These are phyloP conservation scores for Colletotrichum sp. DNA, from an alignment of 2,329 filamentous ascomycete species.

Conservation along the genomic window DNA sequence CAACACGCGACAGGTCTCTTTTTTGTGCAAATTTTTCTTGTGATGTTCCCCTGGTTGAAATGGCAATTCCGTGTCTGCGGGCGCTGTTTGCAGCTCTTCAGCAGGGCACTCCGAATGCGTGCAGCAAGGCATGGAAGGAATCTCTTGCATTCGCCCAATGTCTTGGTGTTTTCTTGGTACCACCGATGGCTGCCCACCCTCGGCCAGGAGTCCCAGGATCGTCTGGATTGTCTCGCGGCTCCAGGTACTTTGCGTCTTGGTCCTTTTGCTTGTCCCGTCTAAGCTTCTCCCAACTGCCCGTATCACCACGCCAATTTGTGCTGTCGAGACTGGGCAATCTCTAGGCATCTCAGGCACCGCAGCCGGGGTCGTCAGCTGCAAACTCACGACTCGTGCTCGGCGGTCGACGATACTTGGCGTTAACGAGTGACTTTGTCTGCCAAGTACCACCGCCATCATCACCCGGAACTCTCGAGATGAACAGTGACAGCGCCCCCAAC, in stretches of 20 bases:
- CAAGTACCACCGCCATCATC: background rate
- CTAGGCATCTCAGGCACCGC: background rate
- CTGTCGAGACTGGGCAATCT: background rate
- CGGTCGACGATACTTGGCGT: slow-evolving; percentile 14
- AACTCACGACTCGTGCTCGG: background rate
- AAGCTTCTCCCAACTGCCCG: slow-evolving; percentile 14
- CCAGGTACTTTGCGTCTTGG: background rate
- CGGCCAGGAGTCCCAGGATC: background rate
- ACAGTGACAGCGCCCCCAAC: background rate
- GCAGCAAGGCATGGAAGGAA: background rate
- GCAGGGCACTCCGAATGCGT: background rate
- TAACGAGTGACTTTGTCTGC: slow-evolving; percentile 16
- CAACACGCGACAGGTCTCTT: background rate
- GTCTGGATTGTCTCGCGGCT: background rate
- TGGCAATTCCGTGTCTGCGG: background rate
- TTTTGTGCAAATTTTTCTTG: background rate
- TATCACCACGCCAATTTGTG: background rate
- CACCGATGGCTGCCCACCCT: background rate
- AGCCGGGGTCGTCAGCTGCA: background rate
- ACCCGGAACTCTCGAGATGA: background rate
- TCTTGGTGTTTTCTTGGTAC: slow-evolving; percentile 23
- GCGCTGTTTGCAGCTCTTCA: background rate
- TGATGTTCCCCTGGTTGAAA: background rate
- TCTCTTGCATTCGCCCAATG: background rate
- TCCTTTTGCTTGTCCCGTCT: slow-evolving; percentile 12